These are phyloP conservation scores for Geoglossum glabrum DNA, from an alignment of 495 filamentous ascomycete genomes.

Conservation along the genomic window DNA sequence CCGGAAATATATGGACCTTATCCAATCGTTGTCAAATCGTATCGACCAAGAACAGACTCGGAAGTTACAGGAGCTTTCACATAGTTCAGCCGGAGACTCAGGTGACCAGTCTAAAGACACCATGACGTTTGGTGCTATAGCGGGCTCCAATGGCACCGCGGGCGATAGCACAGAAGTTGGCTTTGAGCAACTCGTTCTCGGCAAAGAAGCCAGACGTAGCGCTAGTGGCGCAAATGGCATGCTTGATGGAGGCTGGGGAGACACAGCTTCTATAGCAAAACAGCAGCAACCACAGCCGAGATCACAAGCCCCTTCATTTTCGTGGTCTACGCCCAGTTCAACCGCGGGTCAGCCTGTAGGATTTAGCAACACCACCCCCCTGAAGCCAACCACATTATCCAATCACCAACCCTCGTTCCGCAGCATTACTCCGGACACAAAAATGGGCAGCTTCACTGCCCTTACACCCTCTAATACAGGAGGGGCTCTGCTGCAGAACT, in stretches of 20 bases:
- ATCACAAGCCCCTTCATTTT: conserved; percentile 28
- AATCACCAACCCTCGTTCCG: conserved; percentile 21
- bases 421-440: conserved; percentile 32
- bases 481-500: neutral
- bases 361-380: conserved; percentile 1
- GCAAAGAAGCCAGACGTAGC: conserved; percentile 25
- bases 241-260: conserved; percentile 22
- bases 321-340: conserved; percentile 36
- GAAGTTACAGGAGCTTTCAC: conserved; percentile 67
- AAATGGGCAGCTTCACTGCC: conserved; percentile 23
- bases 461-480: conserved; percentile 23
- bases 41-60: conserved; percentile 76
- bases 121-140: conserved; percentile 33
- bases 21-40: conserved; percentile 54
- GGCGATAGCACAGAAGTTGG: conserved; percentile 41
- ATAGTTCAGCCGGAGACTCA: conserved; percentile 13
- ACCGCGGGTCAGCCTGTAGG: conserved; percentile 12
- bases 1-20: conserved; percentile 65
- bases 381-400: conserved; percentile 13
- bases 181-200: conserved; percentile 77
- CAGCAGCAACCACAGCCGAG: conserved; percentile 5
- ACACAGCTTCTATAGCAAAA: conserved; percentile 8
- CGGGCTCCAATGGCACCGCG: conserved; percentile 25
- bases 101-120: conserved; percentile 31
- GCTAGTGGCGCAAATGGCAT: conserved; percentile 13